These are phyloP conservation scores for Fusarium sublunatum DNA, from an alignment of 2,329 filamentous ascomycete species.

Conservation along the genomic window DNA sequence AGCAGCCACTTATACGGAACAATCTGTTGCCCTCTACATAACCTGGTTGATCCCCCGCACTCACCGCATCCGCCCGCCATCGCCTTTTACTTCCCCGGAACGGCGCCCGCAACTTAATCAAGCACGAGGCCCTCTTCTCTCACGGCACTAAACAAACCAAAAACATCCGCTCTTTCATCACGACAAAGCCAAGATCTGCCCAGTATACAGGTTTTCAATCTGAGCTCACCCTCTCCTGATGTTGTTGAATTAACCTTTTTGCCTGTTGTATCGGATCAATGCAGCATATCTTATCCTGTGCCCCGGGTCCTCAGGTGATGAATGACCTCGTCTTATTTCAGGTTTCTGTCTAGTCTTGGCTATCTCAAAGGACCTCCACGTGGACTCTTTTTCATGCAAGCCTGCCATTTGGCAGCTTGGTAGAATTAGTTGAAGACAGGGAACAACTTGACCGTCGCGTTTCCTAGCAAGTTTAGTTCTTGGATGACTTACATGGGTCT, in stretches of 20 bases:
- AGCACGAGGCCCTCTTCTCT: constrained; percentile 25
- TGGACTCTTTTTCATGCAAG: constrained; percentile 21
- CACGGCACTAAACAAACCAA: constrained; percentile 6
- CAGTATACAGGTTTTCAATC: constrained; percentile 12
- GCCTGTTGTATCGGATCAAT: constrained; percentile 31
- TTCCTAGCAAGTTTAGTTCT: neutral
- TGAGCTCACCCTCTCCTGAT: constrained; percentile 30
- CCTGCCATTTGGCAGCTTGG: constrained; percentile 22
- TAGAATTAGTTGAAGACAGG: constrained; percentile 1
- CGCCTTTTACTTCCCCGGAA: constrained; percentile 32
- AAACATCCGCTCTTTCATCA: constrained; percentile 31
- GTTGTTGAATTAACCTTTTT: constrained; percentile 2
- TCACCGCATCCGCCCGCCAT: constrained; percentile 41
- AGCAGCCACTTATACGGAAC: constrained; percentile 18
- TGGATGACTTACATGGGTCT: constrained; percentile 14
- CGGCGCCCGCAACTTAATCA: constrained; percentile 11
- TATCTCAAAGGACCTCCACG: constrained; percentile 10
- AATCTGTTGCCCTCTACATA: constrained; percentile 29
- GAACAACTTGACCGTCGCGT: neutral
- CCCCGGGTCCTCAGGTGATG: constrained; percentile 31
- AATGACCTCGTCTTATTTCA: constrained; percentile 22
- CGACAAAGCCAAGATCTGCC: constrained; percentile 19
- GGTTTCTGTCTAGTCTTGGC: constrained; percentile 10
- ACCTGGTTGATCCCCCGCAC: constrained; percentile 40
- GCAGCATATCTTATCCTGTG: constrained; percentile 24